Percentiles rank a stretch among this genome's conserved stretches.
Evolutionary conservation across 2,329 filamentous ascomycete genomes (phyloP).

Genomic region (Didymella lethalis): DNA sequence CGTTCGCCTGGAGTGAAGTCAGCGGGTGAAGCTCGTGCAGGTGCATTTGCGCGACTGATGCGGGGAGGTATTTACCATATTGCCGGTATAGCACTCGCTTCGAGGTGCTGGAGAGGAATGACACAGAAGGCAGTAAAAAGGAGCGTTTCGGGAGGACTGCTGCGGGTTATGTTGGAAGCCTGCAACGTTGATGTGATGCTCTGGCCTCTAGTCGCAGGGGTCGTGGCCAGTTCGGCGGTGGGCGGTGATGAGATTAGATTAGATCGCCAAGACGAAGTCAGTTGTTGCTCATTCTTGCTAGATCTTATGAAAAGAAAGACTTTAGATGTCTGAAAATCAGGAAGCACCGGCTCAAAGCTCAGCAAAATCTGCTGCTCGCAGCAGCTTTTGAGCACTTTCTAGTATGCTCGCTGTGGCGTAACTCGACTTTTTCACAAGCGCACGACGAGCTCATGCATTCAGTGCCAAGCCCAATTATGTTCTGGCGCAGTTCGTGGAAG

Average conservation of each 20-base stretch:
- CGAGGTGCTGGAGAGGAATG: not conserved
- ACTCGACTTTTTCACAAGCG: too few species aligned
- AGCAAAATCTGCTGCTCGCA: not conserved
- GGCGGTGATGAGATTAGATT: slow-evolving; percentile 43
- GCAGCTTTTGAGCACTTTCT: too few species aligned
- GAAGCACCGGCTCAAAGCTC: not conserved
- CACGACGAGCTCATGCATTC: too few species aligned
- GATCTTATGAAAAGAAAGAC: not conserved
- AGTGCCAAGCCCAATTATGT: too few species aligned
- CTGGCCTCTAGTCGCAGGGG: slow-evolving; percentile 46
- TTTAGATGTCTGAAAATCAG: not conserved
- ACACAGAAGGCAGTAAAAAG: not conserved
- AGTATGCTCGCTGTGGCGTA: too few species aligned
- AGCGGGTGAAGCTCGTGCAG: slow-evolving; percentile 41
- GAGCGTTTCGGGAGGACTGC: slow-evolving; percentile 9
- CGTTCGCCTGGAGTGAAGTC: slow-evolving; percentile 67
- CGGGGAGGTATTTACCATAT: slow-evolving; percentile 37
- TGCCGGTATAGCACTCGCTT: slow-evolving; percentile 23
- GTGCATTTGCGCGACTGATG: slow-evolving; percentile 18
- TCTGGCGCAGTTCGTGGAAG: too few species aligned
- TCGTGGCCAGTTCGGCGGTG: slow-evolving; percentile 30
- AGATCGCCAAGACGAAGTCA: slow-evolving; percentile 26
- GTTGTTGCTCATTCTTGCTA: too few species aligned
- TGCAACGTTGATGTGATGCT: slow-evolving; percentile 43
- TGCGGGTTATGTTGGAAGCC: slow-evolving; percentile 30